Base-by-base conservation (phyloP, 768 basidiomycete species). In the Phylloporus rhodoxanthus region DNA sequence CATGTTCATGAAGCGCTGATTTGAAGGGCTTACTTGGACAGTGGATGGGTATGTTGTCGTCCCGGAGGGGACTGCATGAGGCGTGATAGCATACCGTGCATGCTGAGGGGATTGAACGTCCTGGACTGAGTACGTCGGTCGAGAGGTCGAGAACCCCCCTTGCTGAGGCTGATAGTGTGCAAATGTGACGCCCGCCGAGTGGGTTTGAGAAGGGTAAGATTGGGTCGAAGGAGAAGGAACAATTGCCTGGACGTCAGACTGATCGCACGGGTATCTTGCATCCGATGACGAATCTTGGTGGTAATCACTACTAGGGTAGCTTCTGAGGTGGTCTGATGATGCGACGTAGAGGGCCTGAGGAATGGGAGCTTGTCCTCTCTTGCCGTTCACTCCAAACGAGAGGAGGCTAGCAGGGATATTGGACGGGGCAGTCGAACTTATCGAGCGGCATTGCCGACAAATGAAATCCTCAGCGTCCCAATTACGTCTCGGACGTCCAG, bases 381-480 rank as follows among this genome's bases (percentile, higher is more conserved):
- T 45, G 51, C 21, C 20, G 32, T 43, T 52, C 26, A 42, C 32
- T 47, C 51, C 53, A 15, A 25, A 50, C 5, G 55, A 41, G 41
- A 36, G 51, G 38, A 54, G 23, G 20, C 29, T 23, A 8, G 54
- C 19, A 37, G 53, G 29, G 21, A 43, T 40, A 30, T 36, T 48
- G 28, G 53, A 21, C 8, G 57, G 49, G 21, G 29, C 43, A 47
- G 45, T 57, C 17, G 53, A 49, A 19, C 45, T 48, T 42, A 46
- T 47, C 19, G 52, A 38, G 39, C 59, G 76, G 65, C 89, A 91
- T 29, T 71, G 71, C 40, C 69, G 70, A 64, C 90, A 93, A 52
- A 82, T 65, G 62, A 96, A 96, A 36, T 92, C 87, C 47, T 87
- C 88, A n/a, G 70, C 61, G 44, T 88, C 80, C 93, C 93, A 96